A percentile compares a stretch with the other conserved stretches of the same genome.
phyloP scores from a whole-genome alignment of 495 filamentous ascomycete genomes.

The Xylaria flabelliformis region DNA sequence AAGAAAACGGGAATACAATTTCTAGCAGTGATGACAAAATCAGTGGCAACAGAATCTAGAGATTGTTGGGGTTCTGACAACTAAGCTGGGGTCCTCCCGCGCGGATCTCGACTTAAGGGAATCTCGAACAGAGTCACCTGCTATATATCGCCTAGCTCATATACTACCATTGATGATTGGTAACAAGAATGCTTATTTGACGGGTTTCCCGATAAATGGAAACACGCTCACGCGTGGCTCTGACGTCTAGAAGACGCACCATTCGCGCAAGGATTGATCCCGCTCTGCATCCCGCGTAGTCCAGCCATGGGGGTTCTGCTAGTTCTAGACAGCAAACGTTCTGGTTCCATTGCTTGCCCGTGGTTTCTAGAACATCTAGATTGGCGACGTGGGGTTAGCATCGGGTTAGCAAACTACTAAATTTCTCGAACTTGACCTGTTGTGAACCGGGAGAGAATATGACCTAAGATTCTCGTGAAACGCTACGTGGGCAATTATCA shows the following conservation, averaged over 20 bases:
- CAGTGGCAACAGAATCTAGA: neutral
- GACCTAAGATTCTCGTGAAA: slow-evolving; percentile 21
- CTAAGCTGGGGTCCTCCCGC: slow-evolving; percentile 1
- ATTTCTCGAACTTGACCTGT: neutral
- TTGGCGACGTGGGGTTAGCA: slow-evolving; percentile 6
- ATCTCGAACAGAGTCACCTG: slow-evolving; percentile 10
- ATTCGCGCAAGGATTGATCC: neutral
- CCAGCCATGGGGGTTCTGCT: neutral
- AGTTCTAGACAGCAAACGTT: neutral
- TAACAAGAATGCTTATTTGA: neutral
- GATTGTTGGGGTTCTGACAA: neutral
- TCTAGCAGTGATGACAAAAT: neutral
- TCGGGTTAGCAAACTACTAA: neutral
- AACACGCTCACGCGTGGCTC: slow-evolving; percentile 3
- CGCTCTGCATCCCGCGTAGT: slow-evolving; percentile 4
- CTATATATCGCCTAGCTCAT: slow-evolving; percentile 8
- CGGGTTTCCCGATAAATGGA: neutral
- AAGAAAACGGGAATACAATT: neutral
- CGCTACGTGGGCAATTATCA: slow-evolving; percentile 4
- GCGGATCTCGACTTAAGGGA: neutral
- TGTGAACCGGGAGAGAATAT: neutral
- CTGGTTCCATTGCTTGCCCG: neutral
- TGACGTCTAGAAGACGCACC: slow-evolving; percentile 6
- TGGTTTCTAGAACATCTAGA: neutral
- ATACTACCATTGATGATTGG: neutral